Base-by-base conservation (phyloP, 768 basidiomycete genomes). In the Mrakia blollopis region DNA sequence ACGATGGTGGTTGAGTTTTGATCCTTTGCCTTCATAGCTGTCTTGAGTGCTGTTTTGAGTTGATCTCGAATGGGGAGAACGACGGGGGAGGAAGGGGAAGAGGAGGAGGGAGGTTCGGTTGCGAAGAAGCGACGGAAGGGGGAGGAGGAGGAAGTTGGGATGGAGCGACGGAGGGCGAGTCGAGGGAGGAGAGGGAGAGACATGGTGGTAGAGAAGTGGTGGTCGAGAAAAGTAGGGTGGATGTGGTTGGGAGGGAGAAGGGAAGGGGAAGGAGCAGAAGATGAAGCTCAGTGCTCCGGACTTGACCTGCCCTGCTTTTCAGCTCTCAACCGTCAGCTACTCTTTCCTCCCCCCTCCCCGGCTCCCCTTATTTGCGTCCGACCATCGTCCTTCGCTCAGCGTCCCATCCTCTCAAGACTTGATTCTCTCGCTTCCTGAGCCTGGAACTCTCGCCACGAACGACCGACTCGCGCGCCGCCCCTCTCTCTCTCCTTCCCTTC, bases 1-100 rank as follows among this genome's bases (percentile, higher is more conserved):
- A 77, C 72, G 63, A 77, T 69, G 32, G 39, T 62, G 13, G 72
- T 77, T 21, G 72, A 7, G 21, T 57, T 63, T n/a, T 32, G 28
- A n/a, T 73, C 41, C n/a, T 52, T 72, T 0, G 71, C 72, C 63
- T 60, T 77, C 76, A 77, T 77, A 9, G 76, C 72, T 52, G 71
- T 77, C 76, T 77, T 77, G 62, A 77, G 67, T 14, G 71, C 76
- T 32, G 71, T 47, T 62, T 73, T 77, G 72, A 77, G 71, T 39
- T 73, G 63, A 52, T 73, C 76, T 32, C 73, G 39, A 63, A 74
- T 74, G 25, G 65, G 65, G 39, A 68, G 65, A 18, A 68, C 65
- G 65, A 68, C 65, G 35, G 65, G 65, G 3, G 35, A 39, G 65
- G 65, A 68, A 23, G 65, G 44, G 10, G 63, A 65, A 11, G 60